Evolutionary conservation across 2,329 filamentous ascomycete species (phyloP).

Genomic region (Beauveria asiatica): DNA sequence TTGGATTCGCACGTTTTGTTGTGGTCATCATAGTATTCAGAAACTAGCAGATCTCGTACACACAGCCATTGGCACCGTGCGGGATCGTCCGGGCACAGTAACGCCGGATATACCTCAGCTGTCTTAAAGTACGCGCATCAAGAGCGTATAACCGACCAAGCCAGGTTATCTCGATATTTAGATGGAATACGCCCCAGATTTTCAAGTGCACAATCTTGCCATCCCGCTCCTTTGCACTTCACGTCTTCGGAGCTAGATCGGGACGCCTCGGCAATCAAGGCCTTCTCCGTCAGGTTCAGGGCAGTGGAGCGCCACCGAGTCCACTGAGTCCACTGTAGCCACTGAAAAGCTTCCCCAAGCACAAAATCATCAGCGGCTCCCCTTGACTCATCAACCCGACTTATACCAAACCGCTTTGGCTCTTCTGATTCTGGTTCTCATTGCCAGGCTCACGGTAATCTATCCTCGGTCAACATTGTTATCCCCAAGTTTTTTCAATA

Average conservation of each 20-base stretch:
- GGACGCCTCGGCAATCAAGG: conserved; percentile 4
- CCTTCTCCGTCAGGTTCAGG: background rate
- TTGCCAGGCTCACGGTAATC: background rate
- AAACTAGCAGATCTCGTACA: no score
- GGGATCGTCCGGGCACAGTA: no score
- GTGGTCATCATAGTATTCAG: no score
- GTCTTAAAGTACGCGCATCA: background rate
- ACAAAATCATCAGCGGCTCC: background rate
- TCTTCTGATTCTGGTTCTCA: background rate
- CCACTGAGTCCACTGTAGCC: background rate
- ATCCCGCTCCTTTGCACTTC: background rate
- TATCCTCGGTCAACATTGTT: background rate
- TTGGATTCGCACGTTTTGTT: no score
- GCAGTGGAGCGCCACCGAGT: background rate
- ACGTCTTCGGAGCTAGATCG: conserved; percentile 10
- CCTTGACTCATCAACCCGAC: conserved; percentile 7
- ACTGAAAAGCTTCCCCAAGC: background rate
- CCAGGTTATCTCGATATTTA: background rate
- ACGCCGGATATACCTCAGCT: no score
- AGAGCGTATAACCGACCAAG: background rate
- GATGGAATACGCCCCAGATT: background rate
- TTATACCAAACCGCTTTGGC: background rate
- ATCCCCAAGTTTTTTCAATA: background rate
- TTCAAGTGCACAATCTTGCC: background rate
- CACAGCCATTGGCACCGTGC: no score